Base-by-base conservation (phyloP, 352 stramenopile genomes). In the Peronospora farinosa region DNA sequence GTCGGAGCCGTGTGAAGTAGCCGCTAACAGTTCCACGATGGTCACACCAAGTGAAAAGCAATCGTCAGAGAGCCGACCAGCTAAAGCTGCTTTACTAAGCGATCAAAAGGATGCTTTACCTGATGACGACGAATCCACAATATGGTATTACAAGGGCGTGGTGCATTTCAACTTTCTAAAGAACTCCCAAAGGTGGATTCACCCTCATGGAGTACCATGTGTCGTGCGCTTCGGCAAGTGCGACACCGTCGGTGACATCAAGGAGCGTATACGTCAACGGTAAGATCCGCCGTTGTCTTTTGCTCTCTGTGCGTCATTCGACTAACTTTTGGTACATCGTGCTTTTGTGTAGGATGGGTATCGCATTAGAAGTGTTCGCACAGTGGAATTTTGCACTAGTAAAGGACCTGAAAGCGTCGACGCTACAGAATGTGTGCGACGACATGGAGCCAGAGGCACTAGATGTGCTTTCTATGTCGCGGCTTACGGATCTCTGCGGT, bases 141-240 rank as follows among this genome's bases (percentile, higher is more conserved):
- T 44, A 61, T 71, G 63, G 36, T 73, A 87, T 35, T 57, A 68
- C 35, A 69, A 85, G 27, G 74, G 75, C 16, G 77, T 90, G 4
- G 65, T 81, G 45, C 82, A 93, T 49, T 93, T 91, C 38, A 78
- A 72, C 51, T 91, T 85, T 47, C 69, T 86, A 38, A 54, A 54
- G 31, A 66, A 51, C 31, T 73, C 65, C 2, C 60, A 74, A 40
- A 65, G 76, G 36, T 91, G 72, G 71, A 92, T 94, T 35, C 67
- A 85, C 19, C 67, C 79, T 2, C 81, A 92, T 21, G 76, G 81
- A 9, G 75, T 87, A 7, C 79, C 84, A 1, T 72, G 78, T 21
- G 39, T 88, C 7, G 60, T 86, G n/a, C 69, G 78, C 27, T 88
- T 88, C 51, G 62, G 68, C 15, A 64, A 84, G 47, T 45, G 54